phyloP scores from a whole-genome alignment of 2,329 filamentous ascomycete species.

The Rhytidhysteron rufulum region DNA sequence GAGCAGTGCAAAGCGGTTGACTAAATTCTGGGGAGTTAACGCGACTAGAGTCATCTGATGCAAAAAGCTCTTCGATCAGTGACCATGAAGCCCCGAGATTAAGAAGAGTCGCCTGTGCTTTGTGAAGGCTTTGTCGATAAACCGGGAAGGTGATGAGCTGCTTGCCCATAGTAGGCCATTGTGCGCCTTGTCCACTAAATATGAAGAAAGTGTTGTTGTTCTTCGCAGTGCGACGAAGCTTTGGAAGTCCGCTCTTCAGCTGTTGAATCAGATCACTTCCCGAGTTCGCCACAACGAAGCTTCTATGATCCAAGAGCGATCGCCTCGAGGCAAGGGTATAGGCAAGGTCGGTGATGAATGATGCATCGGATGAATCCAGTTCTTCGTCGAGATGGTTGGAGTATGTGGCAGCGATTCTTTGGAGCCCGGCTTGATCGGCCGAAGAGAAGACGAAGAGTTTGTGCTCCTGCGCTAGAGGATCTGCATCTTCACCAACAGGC shows the following conservation, averaged over 20 bases:
- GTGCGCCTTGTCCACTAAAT: constrained; percentile 39
- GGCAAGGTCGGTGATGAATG: neutral
- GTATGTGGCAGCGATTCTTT: neutral
- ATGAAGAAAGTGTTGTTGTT: constrained; percentile 11
- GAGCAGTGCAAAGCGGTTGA: constrained; percentile 10
- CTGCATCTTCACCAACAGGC: no score
- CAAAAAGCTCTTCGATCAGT: constrained; percentile 9
- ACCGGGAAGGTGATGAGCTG: neutral
- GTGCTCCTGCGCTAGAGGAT: neutral
- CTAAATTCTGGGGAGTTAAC: constrained; percentile 5
- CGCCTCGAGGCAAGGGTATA: neutral
- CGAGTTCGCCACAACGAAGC: neutral
- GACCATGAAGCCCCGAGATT: constrained; percentile 19
- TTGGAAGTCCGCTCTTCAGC: neutral
- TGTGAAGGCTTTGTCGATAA: constrained; percentile 5
- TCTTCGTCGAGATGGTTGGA: neutral
- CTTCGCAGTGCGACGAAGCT: constrained; percentile 1
- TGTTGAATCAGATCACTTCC: neutral
- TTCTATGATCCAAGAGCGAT: neutral
- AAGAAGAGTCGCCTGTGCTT: constrained; percentile 3
- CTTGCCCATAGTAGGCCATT: constrained; percentile 34
- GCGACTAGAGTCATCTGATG: neutral
- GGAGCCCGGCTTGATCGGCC: neutral
- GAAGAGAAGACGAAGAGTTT: neutral
- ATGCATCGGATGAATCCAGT: neutral